Conservation (phyloP, 495 filamentous ascomycete genomes). For the Annulohypoxylon nitens region DNA sequence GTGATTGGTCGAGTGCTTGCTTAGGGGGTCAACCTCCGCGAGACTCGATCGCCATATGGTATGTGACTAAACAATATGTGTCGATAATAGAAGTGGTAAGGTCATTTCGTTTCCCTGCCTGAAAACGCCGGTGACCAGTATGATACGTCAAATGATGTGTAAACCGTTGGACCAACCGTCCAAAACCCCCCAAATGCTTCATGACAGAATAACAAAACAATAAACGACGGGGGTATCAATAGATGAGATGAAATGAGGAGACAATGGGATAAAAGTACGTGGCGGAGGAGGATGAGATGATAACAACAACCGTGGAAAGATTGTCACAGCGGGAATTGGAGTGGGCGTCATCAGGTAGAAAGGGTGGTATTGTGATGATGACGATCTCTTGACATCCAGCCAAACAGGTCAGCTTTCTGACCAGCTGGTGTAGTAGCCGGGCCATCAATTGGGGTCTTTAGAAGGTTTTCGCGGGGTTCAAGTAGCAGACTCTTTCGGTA, state of each 20-base stretch:
- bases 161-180: constrained; percentile 34
- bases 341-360: constrained; percentile 35
- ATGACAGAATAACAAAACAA: constrained; percentile 42
- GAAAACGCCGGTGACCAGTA: constrained; percentile 43
- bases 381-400: constrained; percentile 55
- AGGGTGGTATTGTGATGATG: constrained; percentile 45
- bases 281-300: constrained; percentile 24
- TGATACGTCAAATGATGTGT: constrained; percentile 44
- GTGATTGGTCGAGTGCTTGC: not conserved
- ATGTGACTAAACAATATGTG: constrained; percentile 37
- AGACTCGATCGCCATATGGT: constrained; percentile 1
- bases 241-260: constrained; percentile 30
- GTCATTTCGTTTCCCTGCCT: constrained; percentile 35
- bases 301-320: constrained; percentile 15
- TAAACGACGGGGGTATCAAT: constrained; percentile 53
- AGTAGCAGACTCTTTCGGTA: constrained; percentile 88
- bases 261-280: constrained; percentile 9
- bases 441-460: constrained; percentile 65
- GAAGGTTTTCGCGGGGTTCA: constrained; percentile 79
- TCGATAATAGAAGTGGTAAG: constrained; percentile 31
- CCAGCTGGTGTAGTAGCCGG: constrained; percentile 36
- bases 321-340: not conserved
- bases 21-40: not conserved
- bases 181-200: constrained; percentile 49
- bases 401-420: constrained; percentile 50